Evolutionary conservation across 78 protist genomes (phyloP), one percentile per base, ranked within the genome.

Genomic region (Creolimax fragrantissima): DNA sequence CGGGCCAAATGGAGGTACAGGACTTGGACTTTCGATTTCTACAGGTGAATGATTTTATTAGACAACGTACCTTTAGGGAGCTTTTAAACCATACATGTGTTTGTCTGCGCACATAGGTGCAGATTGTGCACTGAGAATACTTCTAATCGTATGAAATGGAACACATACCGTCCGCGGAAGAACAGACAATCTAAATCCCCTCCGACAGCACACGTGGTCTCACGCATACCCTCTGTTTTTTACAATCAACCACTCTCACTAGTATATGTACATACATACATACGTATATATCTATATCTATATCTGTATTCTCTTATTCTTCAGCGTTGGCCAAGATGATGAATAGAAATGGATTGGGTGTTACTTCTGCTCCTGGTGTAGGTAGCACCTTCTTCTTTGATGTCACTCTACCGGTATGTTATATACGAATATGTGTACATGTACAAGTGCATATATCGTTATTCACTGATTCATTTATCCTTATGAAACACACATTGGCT

Each of bases 1-100:
- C 74, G 92, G 92, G 5, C 92, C 92, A 11, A 90, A 90, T 17
- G 92, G 92, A 24, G 92, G 92, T 4, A 90, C 92, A 44, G 92
- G 92, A 81, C 7, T 90, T 32, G 92, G 92, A 32, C 92, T 90
- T 2, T 90, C 92, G 44, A 90, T 90, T 4, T 43, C 92, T 41
- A 7, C 45, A 32, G 92, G 90, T 88, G 7, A 17, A 11, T 84
- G 17, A 35, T 39, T 84, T 39, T 17, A 11, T 17, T 17, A 11
- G 58, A 11, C 88, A 35, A 17, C 42, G n/a, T 17, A 11, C 42
- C 88, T 84, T 39, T 84, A 24, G 17, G 11, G 39, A 11, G 17
- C 41, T 17, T 39, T 84, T 39, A 11, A 11, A 35, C 42, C 24
- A 24, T 84, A 24, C 24, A 35, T 84, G 88, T 84, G 17, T n/a